Conservation (phyloP, 2,329 filamentous ascomycete genomes). For the Thelonectria discophora region DNA sequence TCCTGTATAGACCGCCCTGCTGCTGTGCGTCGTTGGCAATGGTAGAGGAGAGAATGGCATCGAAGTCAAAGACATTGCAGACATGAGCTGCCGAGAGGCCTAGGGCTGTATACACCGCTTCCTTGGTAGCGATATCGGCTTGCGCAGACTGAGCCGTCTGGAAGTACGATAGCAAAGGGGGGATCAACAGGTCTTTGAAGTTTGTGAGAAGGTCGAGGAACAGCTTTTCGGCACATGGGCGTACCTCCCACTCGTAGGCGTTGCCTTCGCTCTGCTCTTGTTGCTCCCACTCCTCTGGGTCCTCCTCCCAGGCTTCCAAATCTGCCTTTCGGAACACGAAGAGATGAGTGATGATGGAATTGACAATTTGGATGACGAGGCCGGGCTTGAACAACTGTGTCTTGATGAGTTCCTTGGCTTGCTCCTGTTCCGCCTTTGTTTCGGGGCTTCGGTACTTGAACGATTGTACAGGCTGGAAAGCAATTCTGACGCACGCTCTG, state of each 20-base stretch:
- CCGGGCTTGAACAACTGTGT: conserved; percentile 77
- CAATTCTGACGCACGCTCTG: conserved; percentile 84
- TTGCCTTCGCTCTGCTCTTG: conserved; percentile 85
- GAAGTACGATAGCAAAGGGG: conserved; percentile 85
- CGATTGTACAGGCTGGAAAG: conserved; percentile 79
- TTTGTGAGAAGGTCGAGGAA: conserved; percentile 91
- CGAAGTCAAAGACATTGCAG: conserved; percentile 80
- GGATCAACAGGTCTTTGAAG: conserved; percentile 82
- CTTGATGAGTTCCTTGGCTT: conserved; percentile 75
- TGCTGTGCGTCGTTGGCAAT: conserved; percentile 81
- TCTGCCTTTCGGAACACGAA: conserved; percentile 89
- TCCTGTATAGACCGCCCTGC: conserved; percentile 70
- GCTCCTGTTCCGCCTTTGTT: conserved; percentile 78
- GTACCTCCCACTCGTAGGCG: conserved; percentile 90
- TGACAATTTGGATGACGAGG: conserved; percentile 83
- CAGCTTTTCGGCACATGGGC: conserved; percentile 91
- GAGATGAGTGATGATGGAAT: conserved; percentile 84
- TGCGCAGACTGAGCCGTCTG: conserved; percentile 74
- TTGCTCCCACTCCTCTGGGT: conserved; percentile 95
- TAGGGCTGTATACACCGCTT: conserved; percentile 93
- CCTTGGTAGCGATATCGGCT: conserved; percentile 81
- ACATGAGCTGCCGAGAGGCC: conserved; percentile 84
- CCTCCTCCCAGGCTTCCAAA: conserved; percentile 90
- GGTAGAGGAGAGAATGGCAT: conserved; percentile 77
- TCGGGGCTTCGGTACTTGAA: conserved; percentile 84